Evolutionary conservation across 768 basidiomycete species (phyloP).

Genomic region (Brasilioporus rufonigricans): DNA sequence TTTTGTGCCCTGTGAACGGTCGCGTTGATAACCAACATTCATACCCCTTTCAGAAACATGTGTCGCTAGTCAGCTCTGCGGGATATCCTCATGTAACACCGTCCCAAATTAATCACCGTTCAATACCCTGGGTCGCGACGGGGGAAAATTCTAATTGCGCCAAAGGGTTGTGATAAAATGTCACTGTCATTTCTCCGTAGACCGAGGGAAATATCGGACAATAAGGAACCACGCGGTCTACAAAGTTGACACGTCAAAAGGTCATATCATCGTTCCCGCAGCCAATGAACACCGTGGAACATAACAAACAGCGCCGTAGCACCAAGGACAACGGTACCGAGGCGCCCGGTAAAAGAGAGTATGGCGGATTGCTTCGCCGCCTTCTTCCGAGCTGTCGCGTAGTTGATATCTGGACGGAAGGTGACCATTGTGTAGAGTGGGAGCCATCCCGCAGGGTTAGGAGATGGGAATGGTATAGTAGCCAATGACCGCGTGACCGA

Average conservation of each 20-base stretch:
- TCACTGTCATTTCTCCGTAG: constrained; percentile 20
- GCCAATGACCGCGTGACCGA: constrained; percentile 47
- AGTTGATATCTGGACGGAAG: constrained; percentile 93
- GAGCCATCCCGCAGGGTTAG: constrained; percentile 74
- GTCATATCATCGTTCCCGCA: constrained; percentile 18
- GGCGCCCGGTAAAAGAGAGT: constrained; percentile 50
- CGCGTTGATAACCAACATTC: constrained; percentile 9
- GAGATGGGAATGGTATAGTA: constrained; percentile 56
- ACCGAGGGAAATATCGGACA: constrained; percentile 27
- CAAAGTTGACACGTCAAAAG: constrained; percentile 27
- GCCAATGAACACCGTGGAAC: constrained; percentile 20
- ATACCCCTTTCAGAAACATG: constrained; percentile 25
- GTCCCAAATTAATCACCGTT: constrained; percentile 36
- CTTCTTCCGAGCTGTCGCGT: constrained; percentile 73
- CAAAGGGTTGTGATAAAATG: constrained; percentile 18
- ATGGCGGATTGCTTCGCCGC: constrained; percentile 67
- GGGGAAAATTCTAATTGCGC: constrained; percentile 20
- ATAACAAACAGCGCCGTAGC: constrained; percentile 39
- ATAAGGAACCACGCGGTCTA: constrained; percentile 31
- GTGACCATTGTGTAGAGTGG: constrained; percentile 98
- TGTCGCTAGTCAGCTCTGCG: constrained; percentile 23
- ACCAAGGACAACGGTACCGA: constrained; percentile 44
- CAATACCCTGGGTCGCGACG: constrained; percentile 21
- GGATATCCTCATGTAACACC: constrained; percentile 33
- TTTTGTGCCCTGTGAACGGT: constrained; percentile 34